Evolutionary conservation across 2,329 filamentous ascomycete species (phyloP).

Genomic region (Cladorrhinum sp.): DNA sequence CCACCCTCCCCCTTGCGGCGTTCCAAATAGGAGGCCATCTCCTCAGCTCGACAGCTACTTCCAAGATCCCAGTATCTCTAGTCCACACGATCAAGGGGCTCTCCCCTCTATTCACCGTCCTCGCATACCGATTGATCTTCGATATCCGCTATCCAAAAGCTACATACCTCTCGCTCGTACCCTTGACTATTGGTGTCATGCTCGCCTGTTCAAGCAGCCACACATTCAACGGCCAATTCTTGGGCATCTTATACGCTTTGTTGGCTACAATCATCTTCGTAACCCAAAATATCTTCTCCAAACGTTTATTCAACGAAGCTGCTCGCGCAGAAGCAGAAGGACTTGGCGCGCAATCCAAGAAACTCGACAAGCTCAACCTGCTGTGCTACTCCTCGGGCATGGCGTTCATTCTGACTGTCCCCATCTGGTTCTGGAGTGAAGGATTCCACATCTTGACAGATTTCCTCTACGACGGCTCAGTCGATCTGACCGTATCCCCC

Average conservation of each 20-base stretch:
- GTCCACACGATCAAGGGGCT: slow-evolving; percentile 99
- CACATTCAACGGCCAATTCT: slow-evolving; percentile 75
- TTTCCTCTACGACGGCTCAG: slow-evolving; percentile 74
- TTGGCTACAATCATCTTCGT: slow-evolving; percentile 92
- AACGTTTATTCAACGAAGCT: slow-evolving; percentile 94
- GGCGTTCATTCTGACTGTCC: slow-evolving; percentile 81
- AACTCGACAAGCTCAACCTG: slow-evolving; percentile 94
- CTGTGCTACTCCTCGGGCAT: slow-evolving; percentile 95
- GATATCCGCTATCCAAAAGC: slow-evolving; percentile 81
- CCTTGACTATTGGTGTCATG: slow-evolving; percentile 90
- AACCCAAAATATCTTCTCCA: slow-evolving; percentile 97
- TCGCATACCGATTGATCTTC: slow-evolving; percentile 88
- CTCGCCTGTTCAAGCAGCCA: slow-evolving; percentile 86
- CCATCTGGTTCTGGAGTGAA: slow-evolving; percentile 92
- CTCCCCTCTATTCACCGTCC: slow-evolving; percentile 89
- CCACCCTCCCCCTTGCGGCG: slow-evolving; percentile 83
- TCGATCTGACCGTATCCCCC: slow-evolving; percentile 58
- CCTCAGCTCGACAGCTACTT: slow-evolving; percentile 87
- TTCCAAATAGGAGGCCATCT: slow-evolving; percentile 96
- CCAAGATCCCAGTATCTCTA: slow-evolving; percentile 91
- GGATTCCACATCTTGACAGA: slow-evolving; percentile 74
- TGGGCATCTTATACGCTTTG: slow-evolving; percentile 87
- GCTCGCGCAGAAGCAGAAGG: slow-evolving; percentile 78
- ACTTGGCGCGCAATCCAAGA: slow-evolving; percentile 60
- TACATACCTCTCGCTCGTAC: slow-evolving; percentile 87